Base-by-base conservation (phyloP, 2,329 filamentous ascomycete genomes). In the Didymella pinodella region DNA sequence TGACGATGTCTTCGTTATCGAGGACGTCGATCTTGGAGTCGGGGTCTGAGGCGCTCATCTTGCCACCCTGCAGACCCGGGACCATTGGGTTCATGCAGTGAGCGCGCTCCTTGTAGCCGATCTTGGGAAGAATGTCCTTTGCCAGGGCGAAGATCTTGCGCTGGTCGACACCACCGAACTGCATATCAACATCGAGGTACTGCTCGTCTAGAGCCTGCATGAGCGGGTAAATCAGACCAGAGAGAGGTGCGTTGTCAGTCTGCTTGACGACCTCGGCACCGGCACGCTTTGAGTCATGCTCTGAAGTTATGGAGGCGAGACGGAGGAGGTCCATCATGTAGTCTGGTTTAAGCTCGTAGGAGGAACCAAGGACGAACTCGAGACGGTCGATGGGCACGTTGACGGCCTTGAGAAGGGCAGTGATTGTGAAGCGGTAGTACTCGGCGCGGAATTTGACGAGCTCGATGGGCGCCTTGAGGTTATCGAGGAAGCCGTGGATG, bases 231-330 rank as follows among this genome's bases (percentile, higher is more conserved):
- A 94, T 85, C 12, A 94, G 83, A 1, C 91, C 91, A 56, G 85
- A 87, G 54, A 96, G 76, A 3, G 90, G 86, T 10, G 90, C 86
- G 71, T 94, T 93, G 56, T 86, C 85, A 3, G 90, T 88, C 81
- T 98, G 93, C 84, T 98, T 98, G 65, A 99, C 94, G 7, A 98
- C 87, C 78, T 98, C 95, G 1, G 92, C 91, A 38, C 94, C 94
- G 0, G 94, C 93, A 79, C 92, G 95, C 79, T 93, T 92, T 16
- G 93, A 92, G 72, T 95, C 88, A 73, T 93, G 88, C 78, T 93
- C 88, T 14, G 88, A 89, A 5, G 90, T 86, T 52, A 91, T 78
- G 3, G 86, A 86, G 45, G 84, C 85, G 65, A 98, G 76, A 73
- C 90, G 88, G 80, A 93, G 94, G 32, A 96, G 80, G 75, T 98